Evolutionary conservation across 805 yeast species (phyloP).

Genomic region (Kurtzmaniella cleridarum): DNA sequence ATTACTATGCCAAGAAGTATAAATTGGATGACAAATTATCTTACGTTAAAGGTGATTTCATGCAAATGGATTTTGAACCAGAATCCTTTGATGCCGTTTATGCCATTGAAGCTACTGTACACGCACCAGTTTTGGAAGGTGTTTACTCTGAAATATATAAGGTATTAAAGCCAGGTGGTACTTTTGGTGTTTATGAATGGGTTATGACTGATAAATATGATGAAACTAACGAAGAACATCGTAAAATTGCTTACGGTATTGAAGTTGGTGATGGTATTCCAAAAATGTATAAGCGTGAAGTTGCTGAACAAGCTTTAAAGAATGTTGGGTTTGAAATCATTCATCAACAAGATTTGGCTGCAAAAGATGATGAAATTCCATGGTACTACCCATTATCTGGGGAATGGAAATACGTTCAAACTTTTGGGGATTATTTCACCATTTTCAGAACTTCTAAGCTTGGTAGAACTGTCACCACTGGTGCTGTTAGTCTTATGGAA

Average conservation of each 20-base stretch:
- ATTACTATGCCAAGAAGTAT: conserved; percentile 63
- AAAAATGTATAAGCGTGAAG: conserved; percentile 82
- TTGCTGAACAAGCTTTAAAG: conserved; percentile 82
- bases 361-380: conserved; percentile 75
- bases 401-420: conserved; percentile 83
- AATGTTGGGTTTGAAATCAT: conserved; percentile 82
- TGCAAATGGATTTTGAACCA: conserved; percentile 96
- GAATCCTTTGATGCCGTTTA: conserved; percentile 92
- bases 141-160: conserved; percentile 92
- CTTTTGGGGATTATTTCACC: conserved; percentile 71
- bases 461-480: conserved; percentile 85
- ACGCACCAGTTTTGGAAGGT: conserved; percentile 94
- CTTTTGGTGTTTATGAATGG: conserved; percentile 98
- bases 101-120: conserved; percentile 98
- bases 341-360: conserved; percentile 78
- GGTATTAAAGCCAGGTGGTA: conserved; percentile 96
- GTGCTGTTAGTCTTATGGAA: conserved; percentile 77
- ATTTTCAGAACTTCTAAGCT: conserved; percentile 80
- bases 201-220: conserved; percentile 95
- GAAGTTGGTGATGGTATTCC: conserved; percentile 99
- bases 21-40: conserved; percentile 68
- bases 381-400: conserved; percentile 98
- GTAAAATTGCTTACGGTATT: conserved; percentile 93
- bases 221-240: conserved; percentile 79
- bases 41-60: conserved; percentile 95